Conservation (phyloP, 2,329 filamentous ascomycete species). For the Neocucurbitaria cava region DNA sequence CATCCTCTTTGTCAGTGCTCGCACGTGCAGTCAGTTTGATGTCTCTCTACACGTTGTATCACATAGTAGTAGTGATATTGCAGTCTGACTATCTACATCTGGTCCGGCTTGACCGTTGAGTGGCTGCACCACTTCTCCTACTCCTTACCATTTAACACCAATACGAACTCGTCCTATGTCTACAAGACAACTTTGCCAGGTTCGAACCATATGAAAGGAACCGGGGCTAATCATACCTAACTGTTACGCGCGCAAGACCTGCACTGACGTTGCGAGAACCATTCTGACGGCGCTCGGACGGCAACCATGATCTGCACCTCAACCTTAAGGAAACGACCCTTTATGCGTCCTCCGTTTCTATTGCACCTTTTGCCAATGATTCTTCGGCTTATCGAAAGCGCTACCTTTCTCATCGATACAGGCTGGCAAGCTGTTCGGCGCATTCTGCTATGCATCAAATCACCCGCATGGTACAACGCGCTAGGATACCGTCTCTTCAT, state of each 20-base stretch:
- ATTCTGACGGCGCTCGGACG: background rate
- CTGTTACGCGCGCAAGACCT: constrained; percentile 4
- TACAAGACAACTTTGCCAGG: background rate
- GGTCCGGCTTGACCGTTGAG: no score
- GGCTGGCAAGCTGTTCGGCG: background rate
- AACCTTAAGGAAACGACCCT: constrained; percentile 7
- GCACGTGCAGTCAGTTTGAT: background rate
- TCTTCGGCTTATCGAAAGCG: background rate
- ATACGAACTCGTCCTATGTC: background rate
- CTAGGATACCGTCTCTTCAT: background rate
- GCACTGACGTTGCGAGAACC: constrained; percentile 1
- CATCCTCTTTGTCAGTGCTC: background rate
- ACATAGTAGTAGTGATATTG: background rate
- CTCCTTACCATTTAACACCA: no score
- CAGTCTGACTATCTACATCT: background rate
- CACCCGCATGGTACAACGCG: background rate
- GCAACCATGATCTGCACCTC: constrained; percentile 4
- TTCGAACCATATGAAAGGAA: background rate
- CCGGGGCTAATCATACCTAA: constrained; percentile 1
- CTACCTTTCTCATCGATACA: background rate
- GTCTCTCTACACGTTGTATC: background rate
- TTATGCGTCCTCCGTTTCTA: background rate
- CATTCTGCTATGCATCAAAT: background rate
- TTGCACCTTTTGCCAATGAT: background rate
- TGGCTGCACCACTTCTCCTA: no score